Percentiles rank a stretch among this genome's conserved stretches.
These are phyloP conservation scores for Letharia columbiana DNA, from an alignment of 495 filamentous ascomycete species.

Conservation along the genomic window DNA sequence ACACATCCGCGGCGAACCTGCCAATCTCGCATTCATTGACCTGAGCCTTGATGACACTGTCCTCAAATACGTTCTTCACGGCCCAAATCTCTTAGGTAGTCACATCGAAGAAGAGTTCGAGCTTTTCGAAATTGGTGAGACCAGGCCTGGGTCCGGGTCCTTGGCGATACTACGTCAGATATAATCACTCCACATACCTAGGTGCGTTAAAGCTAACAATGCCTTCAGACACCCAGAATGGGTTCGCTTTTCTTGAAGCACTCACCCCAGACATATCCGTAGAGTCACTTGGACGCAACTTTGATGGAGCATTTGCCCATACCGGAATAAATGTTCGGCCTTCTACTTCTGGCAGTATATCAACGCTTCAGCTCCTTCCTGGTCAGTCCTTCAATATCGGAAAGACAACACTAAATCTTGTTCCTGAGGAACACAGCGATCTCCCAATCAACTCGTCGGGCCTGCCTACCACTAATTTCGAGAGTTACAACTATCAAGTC, in stretches of 20 bases:
- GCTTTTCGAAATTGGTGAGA: background rate
- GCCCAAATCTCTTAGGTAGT: background rate
- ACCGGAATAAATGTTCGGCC: background rate
- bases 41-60: conserved; percentile 12
- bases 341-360: background rate
- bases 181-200: background rate
- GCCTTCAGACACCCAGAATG: conserved; percentile 11
- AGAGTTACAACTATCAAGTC: conserved; percentile 5
- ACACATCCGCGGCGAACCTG: background rate
- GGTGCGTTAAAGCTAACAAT: background rate
- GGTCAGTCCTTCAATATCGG: conserved; percentile 11
- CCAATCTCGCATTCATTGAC: background rate
- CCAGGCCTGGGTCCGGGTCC: background rate
- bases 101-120: background rate
- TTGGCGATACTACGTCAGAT: conserved; percentile 12
- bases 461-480: background rate
- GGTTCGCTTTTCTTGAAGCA: conserved; percentile 13
- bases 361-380: conserved; percentile 8
- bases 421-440: conserved; percentile 8
- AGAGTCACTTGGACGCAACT: conserved; percentile 4
- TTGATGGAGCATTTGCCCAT: conserved; percentile 5
- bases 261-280: background rate
- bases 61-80: conserved; percentile 2
- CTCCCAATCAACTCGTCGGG: background rate
- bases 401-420: conserved; percentile 9